phyloP scores from a whole-genome alignment of 768 basidiomycete genomes.

The Pleurotus tuber-regium region DNA sequence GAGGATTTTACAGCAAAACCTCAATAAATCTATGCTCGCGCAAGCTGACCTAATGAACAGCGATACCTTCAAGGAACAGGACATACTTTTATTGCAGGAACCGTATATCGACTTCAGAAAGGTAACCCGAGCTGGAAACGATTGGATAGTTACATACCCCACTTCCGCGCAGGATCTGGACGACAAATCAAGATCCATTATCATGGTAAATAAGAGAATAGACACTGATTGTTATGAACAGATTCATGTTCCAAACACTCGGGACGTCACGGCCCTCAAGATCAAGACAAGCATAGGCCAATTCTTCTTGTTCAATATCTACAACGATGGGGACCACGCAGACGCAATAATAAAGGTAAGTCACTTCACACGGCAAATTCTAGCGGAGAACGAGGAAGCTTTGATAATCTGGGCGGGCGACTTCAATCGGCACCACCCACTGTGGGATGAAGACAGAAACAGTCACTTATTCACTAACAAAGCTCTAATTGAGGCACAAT shows the following conservation, averaged over 20 bases:
- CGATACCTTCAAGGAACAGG: conserved; percentile 3
- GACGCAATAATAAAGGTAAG: conserved; percentile 8
- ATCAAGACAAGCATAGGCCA: conserved; percentile 12
- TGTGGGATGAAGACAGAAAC: conserved; percentile 34
- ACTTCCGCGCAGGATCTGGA: conserved; percentile 15
- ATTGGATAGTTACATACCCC: neutral
- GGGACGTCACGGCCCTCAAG: conserved; percentile 25
- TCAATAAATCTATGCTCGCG: conserved; percentile 21
- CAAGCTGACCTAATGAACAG: conserved; percentile 12
- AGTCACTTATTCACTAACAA: conserved; percentile 31
- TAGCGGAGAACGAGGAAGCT: neutral
- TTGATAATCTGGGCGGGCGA: conserved; percentile 32
- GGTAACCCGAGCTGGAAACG: neutral
- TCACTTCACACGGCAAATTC: neutral
- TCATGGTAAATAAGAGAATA: conserved; percentile 20
- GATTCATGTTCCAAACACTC: conserved; percentile 17
- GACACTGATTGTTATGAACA: conserved; percentile 17
- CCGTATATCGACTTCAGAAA: conserved; percentile 21
- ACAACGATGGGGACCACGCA: neutral
- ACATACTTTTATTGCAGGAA: conserved; percentile 29
- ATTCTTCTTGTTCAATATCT: conserved; percentile 9
- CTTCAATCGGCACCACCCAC: conserved; percentile 39
- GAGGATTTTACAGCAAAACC: conserved; percentile 26
- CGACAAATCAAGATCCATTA: conserved; percentile 14
- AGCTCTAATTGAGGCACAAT: conserved; percentile 19